phyloP scores from a whole-genome alignment of 257 asterid species.

The Capsicum baccatum region DNA sequence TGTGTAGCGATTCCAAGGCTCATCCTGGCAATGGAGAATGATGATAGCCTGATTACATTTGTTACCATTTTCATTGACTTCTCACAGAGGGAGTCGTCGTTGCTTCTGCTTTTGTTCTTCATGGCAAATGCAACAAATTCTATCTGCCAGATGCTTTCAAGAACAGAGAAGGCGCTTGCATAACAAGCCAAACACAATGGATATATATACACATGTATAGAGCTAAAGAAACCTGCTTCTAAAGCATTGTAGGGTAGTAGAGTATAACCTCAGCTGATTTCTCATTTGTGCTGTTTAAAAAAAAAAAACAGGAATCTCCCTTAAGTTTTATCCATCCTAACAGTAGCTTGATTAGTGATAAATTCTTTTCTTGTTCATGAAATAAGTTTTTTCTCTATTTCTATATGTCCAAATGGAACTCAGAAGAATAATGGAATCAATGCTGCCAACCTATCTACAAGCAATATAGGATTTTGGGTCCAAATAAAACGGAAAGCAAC shows the following conservation, averaged over 20 bases:
- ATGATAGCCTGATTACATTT: slow-evolving; percentile 30
- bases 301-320: neutral
- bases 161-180: slow-evolving; percentile 15
- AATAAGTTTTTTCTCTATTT: slow-evolving; percentile 1
- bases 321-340: slow-evolving; percentile 1
- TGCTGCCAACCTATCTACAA: neutral
- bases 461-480: neutral
- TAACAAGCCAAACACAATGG: neutral
- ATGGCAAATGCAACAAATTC: slow-evolving; percentile 24
- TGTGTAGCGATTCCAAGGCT: slow-evolving; percentile 18
- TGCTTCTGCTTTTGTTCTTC: slow-evolving; percentile 31
- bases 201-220: slow-evolving; percentile 10
- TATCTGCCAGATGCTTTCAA: slow-evolving; percentile 19
- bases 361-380: neutral
- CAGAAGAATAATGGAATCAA: slow-evolving; percentile 16
- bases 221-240: slow-evolving; percentile 13
- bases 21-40: slow-evolving; percentile 32
- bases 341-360: slow-evolving; percentile 16
- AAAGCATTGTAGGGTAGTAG: slow-evolving; percentile 17
- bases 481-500: neutral
- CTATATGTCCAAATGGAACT: slow-evolving; percentile 19
- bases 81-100: slow-evolving; percentile 30
- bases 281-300: neutral
- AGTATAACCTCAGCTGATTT: neutral
- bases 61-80: slow-evolving; percentile 32